Percentiles rank a stretch among this genome's conserved stretches.
Evolutionary conservation across 1,139 yeast genomes (phyloP).

Genomic region (Blastobotrys elegans): DNA sequence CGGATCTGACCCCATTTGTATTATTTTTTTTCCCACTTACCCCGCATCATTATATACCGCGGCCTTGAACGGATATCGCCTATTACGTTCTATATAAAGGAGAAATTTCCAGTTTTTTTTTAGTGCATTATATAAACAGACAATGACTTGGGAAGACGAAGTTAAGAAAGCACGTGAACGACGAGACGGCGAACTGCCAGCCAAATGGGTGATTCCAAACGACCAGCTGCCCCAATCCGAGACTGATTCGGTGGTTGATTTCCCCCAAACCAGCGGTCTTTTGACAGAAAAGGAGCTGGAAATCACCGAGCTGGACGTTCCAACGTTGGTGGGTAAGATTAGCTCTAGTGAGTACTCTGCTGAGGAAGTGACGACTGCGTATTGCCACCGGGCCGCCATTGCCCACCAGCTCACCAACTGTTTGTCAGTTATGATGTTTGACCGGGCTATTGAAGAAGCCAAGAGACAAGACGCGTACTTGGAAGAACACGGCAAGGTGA

Average conservation of each 20-base stretch:
- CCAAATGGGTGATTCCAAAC: conserved; percentile 9
- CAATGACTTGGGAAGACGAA: conserved; percentile 5
- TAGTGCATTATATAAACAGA: background rate
- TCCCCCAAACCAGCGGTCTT: conserved; percentile 12
- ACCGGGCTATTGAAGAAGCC: conserved; percentile 51
- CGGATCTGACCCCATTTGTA: too few species aligned
- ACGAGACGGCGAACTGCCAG: conserved; percentile 12
- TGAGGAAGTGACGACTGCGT: conserved; percentile 20
- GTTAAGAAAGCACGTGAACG: conserved; percentile 10
- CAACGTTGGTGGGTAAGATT: conserved; percentile 2
- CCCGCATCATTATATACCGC: too few species aligned
- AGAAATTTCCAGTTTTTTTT: too few species aligned
- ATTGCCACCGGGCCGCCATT: conserved; percentile 43
- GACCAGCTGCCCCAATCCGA: conserved; percentile 10
- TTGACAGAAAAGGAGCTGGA: conserved; percentile 9
- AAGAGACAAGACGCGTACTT: conserved; percentile 37
- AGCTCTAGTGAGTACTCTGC: conserved; percentile 2
- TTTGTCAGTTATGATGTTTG: conserved; percentile 53
- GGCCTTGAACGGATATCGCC: too few species aligned
- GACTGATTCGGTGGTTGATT: conserved; percentile 4
- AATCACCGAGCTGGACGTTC: conserved; percentile 13
- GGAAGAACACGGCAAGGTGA: conserved; percentile 35
- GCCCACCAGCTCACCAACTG: conserved; percentile 56
- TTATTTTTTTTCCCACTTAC: too few species aligned
- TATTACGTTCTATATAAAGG: too few species aligned